Evolutionary conservation across 768 basidiomycete species (phyloP).

Genomic region (Suillus ampliporus): DNA sequence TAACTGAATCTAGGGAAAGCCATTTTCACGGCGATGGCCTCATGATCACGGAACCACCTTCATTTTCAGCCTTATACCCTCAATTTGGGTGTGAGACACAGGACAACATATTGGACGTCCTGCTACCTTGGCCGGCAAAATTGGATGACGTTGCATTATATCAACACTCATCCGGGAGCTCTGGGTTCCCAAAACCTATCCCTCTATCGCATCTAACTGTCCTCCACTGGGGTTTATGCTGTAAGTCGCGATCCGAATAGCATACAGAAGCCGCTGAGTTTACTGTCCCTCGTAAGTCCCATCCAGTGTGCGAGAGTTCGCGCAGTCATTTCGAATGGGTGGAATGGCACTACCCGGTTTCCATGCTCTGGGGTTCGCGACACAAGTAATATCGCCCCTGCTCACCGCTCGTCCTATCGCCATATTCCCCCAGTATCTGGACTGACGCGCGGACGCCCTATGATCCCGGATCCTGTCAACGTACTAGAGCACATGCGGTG

Average conservation of each 20-base stretch:
- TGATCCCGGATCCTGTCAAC: conserved; percentile 6
- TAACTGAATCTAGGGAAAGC: conserved; percentile 15
- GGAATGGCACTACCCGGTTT: conserved; percentile 45
- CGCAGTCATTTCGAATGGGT: conserved; percentile 26
- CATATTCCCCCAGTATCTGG: no score
- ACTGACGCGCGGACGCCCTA: background rate
- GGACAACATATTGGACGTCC: no score
- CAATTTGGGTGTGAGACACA: conserved; percentile 37
- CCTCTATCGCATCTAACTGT: conserved; percentile 37
- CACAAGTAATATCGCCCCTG: conserved; percentile 38
- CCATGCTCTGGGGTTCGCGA: conserved; percentile 40
- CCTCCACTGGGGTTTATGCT: conserved; percentile 38
- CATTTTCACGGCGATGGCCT: background rate
- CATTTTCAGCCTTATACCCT: conserved; percentile 39
- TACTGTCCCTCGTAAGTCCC: background rate
- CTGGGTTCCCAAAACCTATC: conserved; percentile 53
- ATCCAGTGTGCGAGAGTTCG: conserved; percentile 5
- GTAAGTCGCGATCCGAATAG: conserved; percentile 31
- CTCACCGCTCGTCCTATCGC: no score
- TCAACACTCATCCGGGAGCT: conserved; percentile 41
- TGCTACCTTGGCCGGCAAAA: conserved; percentile 3
- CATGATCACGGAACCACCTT: conserved; percentile 16
- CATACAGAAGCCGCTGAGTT: no score
- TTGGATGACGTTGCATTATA: conserved; percentile 22
- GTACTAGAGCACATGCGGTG: background rate